Evolutionary conservation across 176 grass and related monocot species (phyloP), one percentile per base, ranked within the genome.

Genomic region (Hyparrhenia diplandra): DNA sequence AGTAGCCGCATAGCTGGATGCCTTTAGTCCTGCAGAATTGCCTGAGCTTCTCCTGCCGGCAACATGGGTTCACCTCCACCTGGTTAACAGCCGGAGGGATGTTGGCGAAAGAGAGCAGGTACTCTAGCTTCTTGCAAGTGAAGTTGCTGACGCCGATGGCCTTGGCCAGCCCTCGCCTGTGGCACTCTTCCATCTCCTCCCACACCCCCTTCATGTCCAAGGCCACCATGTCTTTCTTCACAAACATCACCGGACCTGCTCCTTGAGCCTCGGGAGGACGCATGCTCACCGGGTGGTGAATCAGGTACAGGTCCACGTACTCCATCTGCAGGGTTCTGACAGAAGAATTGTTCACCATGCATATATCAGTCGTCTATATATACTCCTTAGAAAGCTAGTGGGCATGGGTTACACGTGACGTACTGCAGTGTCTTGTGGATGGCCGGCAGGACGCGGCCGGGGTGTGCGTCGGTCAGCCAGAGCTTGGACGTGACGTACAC

Each of bases 11-110:
- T 0, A 93, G 16, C 25, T 87, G 81, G 25, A 93, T 85, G 8
- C 67, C 76, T 12, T 71, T 90, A 0, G 24, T 17, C 14, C 1
- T 64, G 37, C 91, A 90, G 10, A 90, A 87, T 5, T 66, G 77
- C 67, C 87, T 84, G 20, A 93, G 18, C 39, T 90, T 93, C 1
- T 69, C 66, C 62, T 93, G 91, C 13, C 86, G 87, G 71, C 91
- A 93, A 18, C 40, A 17, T 4, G 87, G 77, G 41, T 90, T 30
- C 21, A 87, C 67, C 70, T 93, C 91, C 6, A 93, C 91, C 82
- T 84, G 82, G 36, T 84, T 76, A 2, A 8, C 63, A 11, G 18
- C 63, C 4, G 73, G 82, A 23, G 73, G 72, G 5, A 69, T 69
- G 3, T 9, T n/a, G 2, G 47, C 82, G 6, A 69, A 68, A 12